A percentile compares a stretch with the other conserved stretches of the same genome.
These are phyloP conservation scores for Thuidium tamariscinum DNA, from an alignment of 225 moss, liverwort and hornwort species.

Conservation along the genomic window DNA sequence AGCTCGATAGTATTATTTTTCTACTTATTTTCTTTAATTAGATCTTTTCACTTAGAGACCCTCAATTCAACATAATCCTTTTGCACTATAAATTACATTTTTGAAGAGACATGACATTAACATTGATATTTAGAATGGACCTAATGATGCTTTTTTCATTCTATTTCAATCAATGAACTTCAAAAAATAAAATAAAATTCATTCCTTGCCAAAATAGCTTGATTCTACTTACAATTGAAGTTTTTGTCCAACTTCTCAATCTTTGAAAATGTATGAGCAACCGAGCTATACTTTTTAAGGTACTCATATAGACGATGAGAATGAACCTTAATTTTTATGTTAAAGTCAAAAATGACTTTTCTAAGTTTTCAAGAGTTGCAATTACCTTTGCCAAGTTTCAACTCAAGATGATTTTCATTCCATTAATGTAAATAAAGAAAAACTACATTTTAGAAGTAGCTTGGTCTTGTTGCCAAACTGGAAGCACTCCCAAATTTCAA, in stretches of 20 bases:
- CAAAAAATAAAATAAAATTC: neutral
- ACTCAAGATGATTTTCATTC: neutral
- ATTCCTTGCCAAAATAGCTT: neutral
- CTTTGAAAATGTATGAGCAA: neutral
- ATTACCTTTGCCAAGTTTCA: neutral
- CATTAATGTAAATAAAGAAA: neutral
- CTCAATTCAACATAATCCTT: neutral
- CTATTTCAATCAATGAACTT: neutral
- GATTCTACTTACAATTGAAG: fast-evolving
- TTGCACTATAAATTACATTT: neutral
- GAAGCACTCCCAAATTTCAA: too few relatives aligned
- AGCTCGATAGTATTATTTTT: too few relatives aligned
- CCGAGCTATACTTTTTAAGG: neutral
- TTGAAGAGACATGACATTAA: neutral
- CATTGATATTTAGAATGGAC: too few relatives aligned
- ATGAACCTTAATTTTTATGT: neutral
- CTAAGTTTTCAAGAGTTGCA: neutral
- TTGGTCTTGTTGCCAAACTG: neutral
- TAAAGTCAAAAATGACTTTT: neutral
- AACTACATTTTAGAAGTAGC: neutral
- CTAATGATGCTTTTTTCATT: too few relatives aligned
- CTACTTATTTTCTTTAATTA: neutral
- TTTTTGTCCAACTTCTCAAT: neutral
- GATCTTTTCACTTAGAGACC: neutral
- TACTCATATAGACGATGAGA: neutral